Evolutionary conservation across 2,329 filamentous ascomycete genomes (phyloP).

Genomic region (Basipetospora chlamydospora): DNA sequence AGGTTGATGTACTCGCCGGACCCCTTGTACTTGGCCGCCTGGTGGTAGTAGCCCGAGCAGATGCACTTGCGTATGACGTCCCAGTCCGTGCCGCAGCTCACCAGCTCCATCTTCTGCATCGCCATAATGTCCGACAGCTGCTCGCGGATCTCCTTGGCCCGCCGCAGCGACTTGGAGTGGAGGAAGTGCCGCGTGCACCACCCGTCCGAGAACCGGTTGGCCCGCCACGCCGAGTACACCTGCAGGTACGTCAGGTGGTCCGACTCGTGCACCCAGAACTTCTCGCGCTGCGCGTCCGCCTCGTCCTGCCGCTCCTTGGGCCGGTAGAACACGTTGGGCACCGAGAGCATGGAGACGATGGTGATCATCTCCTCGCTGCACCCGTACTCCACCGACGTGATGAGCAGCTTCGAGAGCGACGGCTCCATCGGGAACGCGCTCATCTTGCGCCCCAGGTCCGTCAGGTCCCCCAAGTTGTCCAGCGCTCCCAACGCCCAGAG

Average conservation of each 20-base stretch:
- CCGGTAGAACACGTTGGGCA: constrained; percentile 91
- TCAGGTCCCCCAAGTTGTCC: constrained; percentile 87
- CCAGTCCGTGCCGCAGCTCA: constrained; percentile 91
- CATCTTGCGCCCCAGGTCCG: constrained; percentile 77
- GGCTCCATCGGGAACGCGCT: constrained; percentile 98
- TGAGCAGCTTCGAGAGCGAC: constrained; percentile 83
- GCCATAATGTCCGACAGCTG: constrained; percentile 91
- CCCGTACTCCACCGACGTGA: constrained; percentile 76
- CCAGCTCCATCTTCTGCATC: constrained; percentile 73
- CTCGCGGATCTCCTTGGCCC: constrained; percentile 86
- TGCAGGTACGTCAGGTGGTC: constrained; percentile 93
- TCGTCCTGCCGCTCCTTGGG: constrained; percentile 95
- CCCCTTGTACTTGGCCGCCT: constrained; percentile 89
- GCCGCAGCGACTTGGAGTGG: constrained; percentile 82
- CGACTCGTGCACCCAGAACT: constrained; percentile 96
- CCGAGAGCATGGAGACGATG: constrained; percentile 94
- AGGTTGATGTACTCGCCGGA: constrained; percentile 97
- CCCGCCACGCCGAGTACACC: constrained; percentile 90
- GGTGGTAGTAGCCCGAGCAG: constrained; percentile 95
- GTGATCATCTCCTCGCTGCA: constrained; percentile 98
- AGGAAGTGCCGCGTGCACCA: constrained; percentile 93
- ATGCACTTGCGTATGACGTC: constrained; percentile 92
- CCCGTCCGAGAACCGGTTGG: constrained; percentile 74
- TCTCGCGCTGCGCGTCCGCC: constrained; percentile 86
- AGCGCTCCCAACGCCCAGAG: constrained; percentile 90